Base-by-base conservation (phyloP, 164 flowering plant genomes). In the Kalanchoe fedtschenkoi region DNA sequence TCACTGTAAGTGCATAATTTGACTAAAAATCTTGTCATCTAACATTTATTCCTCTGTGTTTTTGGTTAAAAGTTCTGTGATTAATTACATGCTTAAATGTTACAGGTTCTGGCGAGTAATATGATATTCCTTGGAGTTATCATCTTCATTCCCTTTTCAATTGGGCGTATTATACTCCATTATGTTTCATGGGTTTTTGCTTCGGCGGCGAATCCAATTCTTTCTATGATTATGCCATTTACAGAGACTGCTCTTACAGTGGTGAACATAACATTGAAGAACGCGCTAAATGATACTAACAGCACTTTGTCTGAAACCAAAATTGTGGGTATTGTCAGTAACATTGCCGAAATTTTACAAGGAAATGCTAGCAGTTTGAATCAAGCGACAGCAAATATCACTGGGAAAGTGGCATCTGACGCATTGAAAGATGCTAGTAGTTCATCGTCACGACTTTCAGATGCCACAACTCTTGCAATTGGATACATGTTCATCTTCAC, bases 71-170 rank as follows among this genome's bases (percentile, higher is more conserved):
- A 30, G 30, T 16, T 8, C 13, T 24, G 2, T 13, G 8, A 26
- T 19, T 46, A 46, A 46, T 21, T 46, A 21, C 53, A 19, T 46
- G 14, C 30, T 37, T 47, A 47, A 47, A 4, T 47, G 55, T 13
- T 78, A 80, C 97, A 95, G 99, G 97, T 95, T 72, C 77, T 95
- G 54, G 97, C 95, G 2, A 95, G 99, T 82, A 95, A 95, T 76
- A 83, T 84, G 83, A 87, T 95, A 70, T 95, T 91, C 74, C 92
- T 95, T 70, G 96, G 91, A 60, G 96, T 90, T 56, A 86, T 90
- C 5, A 80, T 93, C 58, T 86, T 93, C 69, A 74, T 85, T 63
- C 99, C 99, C 28, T 93, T 93, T 59, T 83, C 95, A 32, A 60
- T 93, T 11, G 99, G 99, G 14, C 88, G 99, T 63, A 57, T 84